Percentiles rank a stretch among this genome's conserved stretches.
These are phyloP conservation scores for Phytopythium cucurbitacearum DNA, from an alignment of 352 stramenopile genomes.

Conservation along the genomic window DNA sequence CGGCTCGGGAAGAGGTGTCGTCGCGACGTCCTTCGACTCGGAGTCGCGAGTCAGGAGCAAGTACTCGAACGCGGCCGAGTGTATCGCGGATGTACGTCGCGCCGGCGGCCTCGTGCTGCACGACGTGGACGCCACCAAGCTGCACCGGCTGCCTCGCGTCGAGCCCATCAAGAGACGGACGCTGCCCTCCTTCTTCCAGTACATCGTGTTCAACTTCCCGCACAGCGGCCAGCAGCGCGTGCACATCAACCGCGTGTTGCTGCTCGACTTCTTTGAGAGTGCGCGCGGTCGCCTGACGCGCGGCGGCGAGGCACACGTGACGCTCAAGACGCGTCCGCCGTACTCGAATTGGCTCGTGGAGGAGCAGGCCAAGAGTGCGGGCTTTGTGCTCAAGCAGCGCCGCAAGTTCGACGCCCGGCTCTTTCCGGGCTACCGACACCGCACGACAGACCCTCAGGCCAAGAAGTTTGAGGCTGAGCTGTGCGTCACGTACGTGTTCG, in stretches of 20 bases:
- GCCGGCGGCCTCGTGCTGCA: slow-evolving; percentile 55
- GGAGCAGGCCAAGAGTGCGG: slow-evolving; percentile 62
- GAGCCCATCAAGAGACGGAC: slow-evolving; percentile 11
- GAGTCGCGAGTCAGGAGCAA: slow-evolving; percentile 57
- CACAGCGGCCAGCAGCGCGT: slow-evolving; percentile 86
- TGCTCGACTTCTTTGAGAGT: slow-evolving; percentile 85
- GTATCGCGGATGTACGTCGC: slow-evolving; percentile 47
- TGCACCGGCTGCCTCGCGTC: slow-evolving; percentile 42
- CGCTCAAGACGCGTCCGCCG: slow-evolving; percentile 79
- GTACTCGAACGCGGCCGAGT: slow-evolving; percentile 72
- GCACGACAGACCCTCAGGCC: slow-evolving; percentile 81
- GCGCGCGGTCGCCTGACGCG: slow-evolving; percentile 50
- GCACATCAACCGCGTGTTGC: slow-evolving; percentile 78
- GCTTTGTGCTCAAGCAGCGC: slow-evolving; percentile 77
- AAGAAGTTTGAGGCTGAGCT: slow-evolving; percentile 82
- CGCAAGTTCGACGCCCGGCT: slow-evolving; percentile 63
- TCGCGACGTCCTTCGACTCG: slow-evolving; percentile 81
- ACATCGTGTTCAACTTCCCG: slow-evolving; percentile 89
- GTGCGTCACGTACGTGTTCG: slow-evolving; percentile 84
- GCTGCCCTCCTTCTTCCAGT: slow-evolving; percentile 63
- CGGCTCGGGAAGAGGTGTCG: slow-evolving; percentile 41
- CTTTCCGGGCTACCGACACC: slow-evolving; percentile 85
- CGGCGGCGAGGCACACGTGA: slow-evolving; percentile 75
- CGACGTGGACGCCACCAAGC: slow-evolving; percentile 78
- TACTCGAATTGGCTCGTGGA: slow-evolving; percentile 89